Base-by-base conservation (phyloP, 2,329 filamentous ascomycete species). In the Stenocarpella maydis region DNA sequence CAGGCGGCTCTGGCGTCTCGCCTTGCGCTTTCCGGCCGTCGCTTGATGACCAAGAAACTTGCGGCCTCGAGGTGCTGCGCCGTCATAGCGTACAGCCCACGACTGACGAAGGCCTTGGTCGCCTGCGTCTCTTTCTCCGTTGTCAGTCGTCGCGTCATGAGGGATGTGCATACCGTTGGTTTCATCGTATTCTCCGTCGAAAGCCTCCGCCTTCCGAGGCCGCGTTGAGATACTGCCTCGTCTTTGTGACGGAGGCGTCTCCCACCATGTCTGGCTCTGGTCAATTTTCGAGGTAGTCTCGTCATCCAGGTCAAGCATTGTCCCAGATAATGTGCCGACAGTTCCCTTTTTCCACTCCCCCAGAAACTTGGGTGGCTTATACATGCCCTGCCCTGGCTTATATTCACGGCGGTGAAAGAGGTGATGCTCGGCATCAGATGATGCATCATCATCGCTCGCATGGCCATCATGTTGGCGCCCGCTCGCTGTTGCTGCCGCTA, bases 311-410 rank as follows among this genome's bases (percentile, higher is more conserved):
- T 92, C 88, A 37, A 93, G 84, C 63, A 92, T 80, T 1, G 82
- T 77, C 1, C 87, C 85, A 0, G 84, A 83, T 4, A 94, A 80
- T 9, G 85, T 86, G 41, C 90, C 91, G 41, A 90, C 84, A 0
- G 87, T 88, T 9, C 86, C 90, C 75, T 89, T 89, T 76, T 87
- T 90, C 91, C 92, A 94, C 76, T 95, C 92, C 41, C 92, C 87
- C 9, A 95, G 81, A 75, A 88, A 89, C 67, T 82, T 80, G 0
- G 88, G 84, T 4, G 87, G 82, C 37, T 87, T 80, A 76, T 92
- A 93, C 45, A 87, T 78, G 19, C 86, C 86, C 65, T 86, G 79
- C 41, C 87, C 83, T 12, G 86, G 86, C 43, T 75, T 76, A 68
- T 84, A 76, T 26, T 81, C 78, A 53, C 82, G 79, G 73, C 76